Conservation (phyloP, 805 yeast genomes). For the Grigorovia humatica region DNA sequence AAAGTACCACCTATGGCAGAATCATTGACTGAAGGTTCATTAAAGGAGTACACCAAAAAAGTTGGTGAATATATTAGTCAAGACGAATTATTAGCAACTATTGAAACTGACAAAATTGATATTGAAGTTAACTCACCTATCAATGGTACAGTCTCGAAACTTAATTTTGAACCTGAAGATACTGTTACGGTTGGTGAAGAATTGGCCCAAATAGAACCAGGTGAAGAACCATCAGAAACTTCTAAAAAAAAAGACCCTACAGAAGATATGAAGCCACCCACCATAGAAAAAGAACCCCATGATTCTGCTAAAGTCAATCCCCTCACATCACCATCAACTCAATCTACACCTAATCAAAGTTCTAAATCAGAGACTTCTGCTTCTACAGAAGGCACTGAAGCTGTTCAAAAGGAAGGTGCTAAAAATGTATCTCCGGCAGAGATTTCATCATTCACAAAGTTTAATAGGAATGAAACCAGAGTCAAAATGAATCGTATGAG, state of each 20-base stretch:
- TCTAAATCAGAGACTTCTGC: constrained; percentile 4
- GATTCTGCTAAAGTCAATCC: constrained; percentile 6
- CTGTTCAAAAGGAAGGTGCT: constrained; percentile 1
- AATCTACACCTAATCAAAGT: not conserved
- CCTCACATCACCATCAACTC: constrained; percentile 5
- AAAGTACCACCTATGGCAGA: constrained; percentile 99
- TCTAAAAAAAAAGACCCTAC: not conserved
- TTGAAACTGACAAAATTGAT: constrained; percentile 97
- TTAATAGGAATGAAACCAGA: constrained; percentile 78
- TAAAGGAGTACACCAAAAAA: constrained; percentile 54
- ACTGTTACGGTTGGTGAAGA: constrained; percentile 96
- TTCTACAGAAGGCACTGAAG: constrained; percentile 13
- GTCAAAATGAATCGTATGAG: constrained; percentile 99
- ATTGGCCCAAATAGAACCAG: constrained; percentile 73
- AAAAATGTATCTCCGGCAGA: constrained; percentile 18
- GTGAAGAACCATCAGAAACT: constrained; percentile 46
- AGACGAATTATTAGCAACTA: constrained; percentile 91
- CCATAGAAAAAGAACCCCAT: not conserved
- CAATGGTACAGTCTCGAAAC: constrained; percentile 78
- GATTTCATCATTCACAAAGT: constrained; percentile 34
- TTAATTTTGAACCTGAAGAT: constrained; percentile 75
- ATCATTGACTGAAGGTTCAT: constrained; percentile 93
- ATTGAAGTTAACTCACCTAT: constrained; percentile 94
- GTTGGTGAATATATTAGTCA: constrained; percentile 81
- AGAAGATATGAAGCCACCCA: not conserved